These are phyloP conservation scores for Calocera cornea DNA, from an alignment of 768 basidiomycete species.

Conservation along the genomic window DNA sequence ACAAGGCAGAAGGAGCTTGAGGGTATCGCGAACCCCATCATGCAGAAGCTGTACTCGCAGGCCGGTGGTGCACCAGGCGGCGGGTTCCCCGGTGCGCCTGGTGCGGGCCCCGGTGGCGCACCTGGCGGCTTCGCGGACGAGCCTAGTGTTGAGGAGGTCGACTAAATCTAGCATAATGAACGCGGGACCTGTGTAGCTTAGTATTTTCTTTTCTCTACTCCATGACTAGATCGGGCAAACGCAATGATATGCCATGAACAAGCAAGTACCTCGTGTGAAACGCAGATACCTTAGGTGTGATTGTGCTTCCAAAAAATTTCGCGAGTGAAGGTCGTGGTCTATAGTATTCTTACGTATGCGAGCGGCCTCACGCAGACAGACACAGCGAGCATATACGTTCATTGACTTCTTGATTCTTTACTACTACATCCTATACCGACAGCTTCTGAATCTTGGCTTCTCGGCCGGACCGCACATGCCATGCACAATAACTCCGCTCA, in stretches of 20 bases:
- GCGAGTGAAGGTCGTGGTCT: too few relatives aligned
- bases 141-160: slow-evolving; percentile 81
- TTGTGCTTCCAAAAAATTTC: too few relatives aligned
- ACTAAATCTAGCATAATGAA: slow-evolving; percentile 17
- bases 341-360: background rate
- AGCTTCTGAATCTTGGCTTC: background rate
- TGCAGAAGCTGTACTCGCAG: slow-evolving; percentile 54
- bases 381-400: background rate
- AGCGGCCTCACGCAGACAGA: background rate
- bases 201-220: background rate
- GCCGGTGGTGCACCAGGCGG: slow-evolving; percentile 42
- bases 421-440: background rate
- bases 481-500: background rate
- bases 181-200: slow-evolving; percentile 4
- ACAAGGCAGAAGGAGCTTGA: slow-evolving; percentile 89
- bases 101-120: slow-evolving; percentile 41
- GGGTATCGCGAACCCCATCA: slow-evolving; percentile 56
- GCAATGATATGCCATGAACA: slow-evolving; percentile 4
- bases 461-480: background rate
- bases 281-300: too few relatives aligned
- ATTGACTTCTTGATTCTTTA: background rate
- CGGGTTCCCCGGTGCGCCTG: slow-evolving; percentile 58
- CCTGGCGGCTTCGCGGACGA: slow-evolving; percentile 40
- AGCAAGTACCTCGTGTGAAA: background rate
- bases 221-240: slow-evolving; percentile 3